These are phyloP conservation scores for Oryza glumipatula DNA, from an alignment of 176 grass and related monocot genomes.

Conservation along the genomic window DNA sequence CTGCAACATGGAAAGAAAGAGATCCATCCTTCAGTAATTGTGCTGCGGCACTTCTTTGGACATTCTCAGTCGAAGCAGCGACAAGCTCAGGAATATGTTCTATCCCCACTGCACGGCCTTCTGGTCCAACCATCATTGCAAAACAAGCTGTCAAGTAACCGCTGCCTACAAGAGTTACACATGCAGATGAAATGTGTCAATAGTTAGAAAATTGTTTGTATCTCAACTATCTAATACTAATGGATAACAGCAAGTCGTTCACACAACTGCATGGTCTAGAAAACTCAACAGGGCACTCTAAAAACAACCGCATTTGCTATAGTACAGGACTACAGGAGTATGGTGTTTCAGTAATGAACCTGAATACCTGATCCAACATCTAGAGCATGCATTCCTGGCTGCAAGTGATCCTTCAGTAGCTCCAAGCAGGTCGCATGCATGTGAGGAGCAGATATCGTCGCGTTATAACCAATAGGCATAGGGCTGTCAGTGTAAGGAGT, in stretches of 20 bases:
- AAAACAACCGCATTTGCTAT: not conserved
- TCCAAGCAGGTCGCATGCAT: slow-evolving; percentile 91
- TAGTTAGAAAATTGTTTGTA: not conserved
- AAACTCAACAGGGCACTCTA: too few relatives aligned
- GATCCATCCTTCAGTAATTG: slow-evolving; percentile 59
- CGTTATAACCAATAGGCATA: slow-evolving; percentile 82
- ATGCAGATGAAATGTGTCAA: not conserved
- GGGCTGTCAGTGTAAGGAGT: slow-evolving; percentile 70
- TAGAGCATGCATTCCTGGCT: slow-evolving; percentile 75
- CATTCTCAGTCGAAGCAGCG: slow-evolving; percentile 63
- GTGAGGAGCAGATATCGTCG: slow-evolving; percentile 84
- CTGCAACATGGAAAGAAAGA: slow-evolving; percentile 79
- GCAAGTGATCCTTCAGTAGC: slow-evolving; percentile 71
- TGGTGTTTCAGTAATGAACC: slow-evolving; percentile 31
- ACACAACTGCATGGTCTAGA: not conserved
- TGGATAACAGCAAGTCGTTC: not conserved
- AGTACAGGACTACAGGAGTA: not conserved
- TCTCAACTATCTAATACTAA: too few relatives aligned
- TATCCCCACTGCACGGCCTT: slow-evolving; percentile 73
- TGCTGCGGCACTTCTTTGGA: slow-evolving; percentile 63
- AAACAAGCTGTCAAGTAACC: slow-evolving; percentile 88
- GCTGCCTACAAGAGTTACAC: slow-evolving; percentile 50
- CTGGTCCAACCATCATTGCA: slow-evolving; percentile 80
- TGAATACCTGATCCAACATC: slow-evolving; percentile 93
- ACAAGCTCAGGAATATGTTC: slow-evolving; percentile 85